phyloP scores from a whole-genome alignment of 1,284 basidiomycete species.

The Filobasidium uniguttulatum region DNA sequence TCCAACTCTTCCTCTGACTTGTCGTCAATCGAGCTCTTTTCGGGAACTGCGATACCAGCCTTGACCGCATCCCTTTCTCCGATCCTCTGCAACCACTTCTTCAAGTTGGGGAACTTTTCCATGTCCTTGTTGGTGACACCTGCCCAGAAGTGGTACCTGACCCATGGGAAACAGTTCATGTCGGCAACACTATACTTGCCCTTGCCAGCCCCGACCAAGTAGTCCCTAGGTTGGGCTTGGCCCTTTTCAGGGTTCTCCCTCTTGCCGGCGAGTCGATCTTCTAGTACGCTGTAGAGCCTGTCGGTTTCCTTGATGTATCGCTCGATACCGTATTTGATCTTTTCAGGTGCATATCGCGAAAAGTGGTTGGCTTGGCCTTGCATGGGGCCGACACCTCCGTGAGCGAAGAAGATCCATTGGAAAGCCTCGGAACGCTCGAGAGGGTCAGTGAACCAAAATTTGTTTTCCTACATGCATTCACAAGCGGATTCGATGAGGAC shows the following conservation, averaged over 20 bases:
- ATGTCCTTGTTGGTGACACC: slow-evolving; percentile 44
- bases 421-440: slow-evolving; percentile 45
- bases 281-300: slow-evolving; percentile 60
- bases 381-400: slow-evolving; percentile 34
- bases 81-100: slow-evolving; percentile 41
- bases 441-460: slow-evolving; percentile 44
- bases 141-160: slow-evolving; percentile 40
- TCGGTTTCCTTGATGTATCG: slow-evolving; percentile 63
- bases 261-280: slow-evolving; percentile 45
- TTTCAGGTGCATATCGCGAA: slow-evolving; percentile 35
- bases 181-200: slow-evolving; percentile 51
- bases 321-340: slow-evolving; percentile 40
- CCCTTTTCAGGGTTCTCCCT: slow-evolving; percentile 25
- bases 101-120: slow-evolving; percentile 44
- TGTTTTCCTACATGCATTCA: slow-evolving; percentile 40
- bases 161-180: slow-evolving; percentile 41
- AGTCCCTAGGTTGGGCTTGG: slow-evolving; percentile 32
- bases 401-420: slow-evolving; percentile 66
- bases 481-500: too few species aligned
- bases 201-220: slow-evolving; percentile 52
- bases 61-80: slow-evolving; percentile 38
- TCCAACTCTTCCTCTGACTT: slow-evolving; percentile 18
- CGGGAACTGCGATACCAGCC: slow-evolving; percentile 34
- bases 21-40: slow-evolving; percentile 12
- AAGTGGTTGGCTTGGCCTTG: slow-evolving; percentile 43